These are phyloP conservation scores for Penicillium simplicissimum DNA, from an alignment of 495 filamentous ascomycete species.

Conservation along the genomic window DNA sequence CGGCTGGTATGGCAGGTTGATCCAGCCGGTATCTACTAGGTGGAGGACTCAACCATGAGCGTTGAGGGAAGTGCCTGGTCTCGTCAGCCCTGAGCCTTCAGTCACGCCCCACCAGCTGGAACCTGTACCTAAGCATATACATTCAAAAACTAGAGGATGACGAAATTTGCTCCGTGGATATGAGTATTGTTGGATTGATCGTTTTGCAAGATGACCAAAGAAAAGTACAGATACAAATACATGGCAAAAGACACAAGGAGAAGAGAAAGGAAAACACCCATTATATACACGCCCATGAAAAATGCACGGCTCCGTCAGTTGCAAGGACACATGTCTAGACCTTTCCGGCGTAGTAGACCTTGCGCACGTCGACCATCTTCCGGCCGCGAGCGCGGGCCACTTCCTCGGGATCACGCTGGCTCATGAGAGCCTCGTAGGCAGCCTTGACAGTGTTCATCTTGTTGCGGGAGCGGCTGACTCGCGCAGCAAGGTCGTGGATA, in stretches of 20 bases:
- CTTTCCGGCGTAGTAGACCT: constrained; percentile 92
- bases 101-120: too few species aligned
- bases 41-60: too few species aligned
- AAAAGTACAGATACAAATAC: constrained; percentile 32
- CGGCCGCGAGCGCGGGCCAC: constrained; percentile 82
- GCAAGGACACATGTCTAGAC: constrained; percentile 43
- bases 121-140: too few species aligned
- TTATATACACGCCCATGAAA: constrained; percentile 45
- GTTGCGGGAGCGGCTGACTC: constrained; percentile 77
- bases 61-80: too few species aligned
- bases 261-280: constrained; percentile 31
- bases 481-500: constrained; percentile 80
- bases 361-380: constrained; percentile 94
- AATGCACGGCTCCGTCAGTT: constrained; percentile 24
- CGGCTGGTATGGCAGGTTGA: too few species aligned
- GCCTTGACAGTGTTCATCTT: constrained; percentile 97
- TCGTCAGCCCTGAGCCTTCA: too few species aligned
- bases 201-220: constrained; percentile 15
- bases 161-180: not conserved
- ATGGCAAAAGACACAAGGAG: constrained; percentile 35
- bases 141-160: not conserved
- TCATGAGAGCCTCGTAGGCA: constrained; percentile 74
- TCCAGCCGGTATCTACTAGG: too few species aligned
- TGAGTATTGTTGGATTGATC: constrained; percentile 14
- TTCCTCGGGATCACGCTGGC: constrained; percentile 82